These are phyloP conservation scores for Chamaecyparis obtusa DNA, from an alignment of 75 land plant species.

Conservation along the genomic window DNA sequence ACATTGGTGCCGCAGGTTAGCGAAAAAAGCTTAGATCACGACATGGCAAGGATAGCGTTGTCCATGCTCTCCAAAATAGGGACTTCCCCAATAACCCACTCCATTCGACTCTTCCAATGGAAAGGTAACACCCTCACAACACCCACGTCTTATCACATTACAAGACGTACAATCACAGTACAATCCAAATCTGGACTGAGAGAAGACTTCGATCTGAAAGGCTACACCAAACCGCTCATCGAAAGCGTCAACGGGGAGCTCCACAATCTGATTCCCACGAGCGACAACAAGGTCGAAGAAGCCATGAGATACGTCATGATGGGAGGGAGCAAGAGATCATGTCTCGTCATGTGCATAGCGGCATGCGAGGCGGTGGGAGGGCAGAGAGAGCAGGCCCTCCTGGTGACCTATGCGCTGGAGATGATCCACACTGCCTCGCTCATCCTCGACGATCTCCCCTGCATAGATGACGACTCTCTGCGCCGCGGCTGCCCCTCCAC, in stretches of 20 bases:
- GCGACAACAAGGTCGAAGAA: slow-evolving; percentile 50
- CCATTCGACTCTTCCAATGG: too few relatives aligned
- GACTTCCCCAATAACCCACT: too few relatives aligned
- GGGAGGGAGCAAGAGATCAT: slow-evolving; percentile 54
- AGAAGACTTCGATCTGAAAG: slow-evolving; percentile 24
- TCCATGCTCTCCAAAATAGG: too few relatives aligned
- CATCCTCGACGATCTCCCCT: too few relatives aligned
- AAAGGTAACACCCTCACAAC: too few relatives aligned
- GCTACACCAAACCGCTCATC: slow-evolving; percentile 38
- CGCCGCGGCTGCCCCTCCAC: slow-evolving; percentile 53
- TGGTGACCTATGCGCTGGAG: slow-evolving; percentile 67
- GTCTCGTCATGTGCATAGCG: slow-evolving; percentile 72
- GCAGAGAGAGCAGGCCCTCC: slow-evolving; percentile 45
- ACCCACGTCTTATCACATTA: too few relatives aligned
- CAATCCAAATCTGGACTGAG: too few relatives aligned
- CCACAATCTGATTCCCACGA: slow-evolving; percentile 7
- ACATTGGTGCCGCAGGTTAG: too few relatives aligned
- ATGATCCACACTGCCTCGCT: slow-evolving; percentile 65
- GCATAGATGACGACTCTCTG: neutral
- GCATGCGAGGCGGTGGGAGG: slow-evolving; percentile 78
- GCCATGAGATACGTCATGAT: slow-evolving; percentile 66
- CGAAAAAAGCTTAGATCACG: too few relatives aligned
- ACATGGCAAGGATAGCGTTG: too few relatives aligned
- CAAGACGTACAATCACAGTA: too few relatives aligned
- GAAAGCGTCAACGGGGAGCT: slow-evolving; percentile 43